Evolutionary conservation across 2,329 filamentous ascomycete genomes (phyloP).

Genomic region (Colletotrichum australisinense): DNA sequence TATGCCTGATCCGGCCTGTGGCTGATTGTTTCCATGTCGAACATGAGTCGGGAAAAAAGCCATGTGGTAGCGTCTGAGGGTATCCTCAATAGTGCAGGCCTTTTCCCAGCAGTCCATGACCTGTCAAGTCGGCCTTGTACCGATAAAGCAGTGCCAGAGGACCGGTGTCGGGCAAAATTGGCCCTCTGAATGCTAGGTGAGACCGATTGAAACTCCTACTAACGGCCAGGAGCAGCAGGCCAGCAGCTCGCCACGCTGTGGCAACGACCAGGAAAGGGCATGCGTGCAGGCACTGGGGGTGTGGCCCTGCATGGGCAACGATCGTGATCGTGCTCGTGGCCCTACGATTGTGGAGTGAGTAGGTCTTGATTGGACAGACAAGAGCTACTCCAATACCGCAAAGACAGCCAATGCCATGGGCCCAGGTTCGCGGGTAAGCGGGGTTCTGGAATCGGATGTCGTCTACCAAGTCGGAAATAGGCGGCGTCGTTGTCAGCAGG

Average conservation of each 20-base stretch:
- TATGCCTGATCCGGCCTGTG: not conserved
- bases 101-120: not conserved
- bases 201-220: not conserved
- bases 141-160: not conserved
- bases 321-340: not conserved
- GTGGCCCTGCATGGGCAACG: not conserved
- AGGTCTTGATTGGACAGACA: not conserved
- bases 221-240: not conserved
- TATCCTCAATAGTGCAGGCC: not conserved
- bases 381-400: not conserved
- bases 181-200: not conserved
- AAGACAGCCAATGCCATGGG: not conserved
- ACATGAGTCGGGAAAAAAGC: not conserved
- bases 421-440: not conserved
- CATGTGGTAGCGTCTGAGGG: not conserved
- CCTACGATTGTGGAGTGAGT: not conserved
- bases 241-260: not conserved
- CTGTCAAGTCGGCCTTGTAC: not conserved
- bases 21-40: not conserved
- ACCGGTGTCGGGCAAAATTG: not conserved
- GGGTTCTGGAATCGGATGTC: not conserved
- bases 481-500: not conserved
- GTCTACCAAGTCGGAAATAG: slow-evolving; percentile 10
- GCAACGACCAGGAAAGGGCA: not conserved
- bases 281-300: not conserved